Evolutionary conservation across 768 basidiomycete genomes (phyloP).

Genomic region (Zangia roseola): DNA sequence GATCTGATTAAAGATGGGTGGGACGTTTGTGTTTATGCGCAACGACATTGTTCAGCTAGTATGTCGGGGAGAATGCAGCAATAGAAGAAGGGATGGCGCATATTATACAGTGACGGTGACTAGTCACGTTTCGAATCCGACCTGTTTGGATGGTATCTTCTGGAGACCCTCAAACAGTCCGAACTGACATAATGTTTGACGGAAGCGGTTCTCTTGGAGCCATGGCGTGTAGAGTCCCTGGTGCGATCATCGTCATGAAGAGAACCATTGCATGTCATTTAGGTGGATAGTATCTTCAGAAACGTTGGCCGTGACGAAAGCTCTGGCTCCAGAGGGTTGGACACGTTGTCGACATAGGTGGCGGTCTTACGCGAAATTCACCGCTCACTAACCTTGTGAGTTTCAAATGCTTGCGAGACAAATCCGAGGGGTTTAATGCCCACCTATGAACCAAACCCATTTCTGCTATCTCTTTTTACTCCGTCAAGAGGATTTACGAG

Average conservation of each 20-base stretch:
- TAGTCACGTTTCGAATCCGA: conserved; percentile 28
- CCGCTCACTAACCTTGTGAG: conserved; percentile 8
- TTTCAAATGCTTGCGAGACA: conserved; percentile 17
- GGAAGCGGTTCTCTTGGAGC: conserved; percentile 9
- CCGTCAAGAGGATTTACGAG: background rate
- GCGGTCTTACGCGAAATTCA: conserved; percentile 15
- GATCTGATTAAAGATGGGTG: conserved; percentile 18
- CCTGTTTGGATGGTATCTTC: conserved; percentile 9
- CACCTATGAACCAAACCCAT: conserved; percentile 3
- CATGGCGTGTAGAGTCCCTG: conserved; percentile 18
- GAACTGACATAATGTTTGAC: conserved; percentile 12
- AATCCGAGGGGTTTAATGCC: conserved; percentile 19
- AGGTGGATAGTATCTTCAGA: conserved; percentile 1
- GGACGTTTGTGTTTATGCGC: conserved; percentile 30
- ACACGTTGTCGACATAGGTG: conserved; percentile 19
- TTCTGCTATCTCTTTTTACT: background rate
- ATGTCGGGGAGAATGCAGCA: conserved; percentile 7
- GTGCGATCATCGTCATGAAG: conserved; percentile 16
- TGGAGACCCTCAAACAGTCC: conserved; percentile 9
- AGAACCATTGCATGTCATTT: conserved; percentile 3
- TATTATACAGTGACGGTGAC: conserved; percentile 20
- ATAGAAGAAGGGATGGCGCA: conserved; percentile 6
- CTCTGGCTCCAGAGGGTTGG: background rate
- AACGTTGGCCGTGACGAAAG: conserved; percentile 3
- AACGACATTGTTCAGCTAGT: conserved; percentile 28